These are phyloP conservation scores for Exobasidium rhododendri DNA, from an alignment of 1,284 basidiomycete species.

Conservation along the genomic window DNA sequence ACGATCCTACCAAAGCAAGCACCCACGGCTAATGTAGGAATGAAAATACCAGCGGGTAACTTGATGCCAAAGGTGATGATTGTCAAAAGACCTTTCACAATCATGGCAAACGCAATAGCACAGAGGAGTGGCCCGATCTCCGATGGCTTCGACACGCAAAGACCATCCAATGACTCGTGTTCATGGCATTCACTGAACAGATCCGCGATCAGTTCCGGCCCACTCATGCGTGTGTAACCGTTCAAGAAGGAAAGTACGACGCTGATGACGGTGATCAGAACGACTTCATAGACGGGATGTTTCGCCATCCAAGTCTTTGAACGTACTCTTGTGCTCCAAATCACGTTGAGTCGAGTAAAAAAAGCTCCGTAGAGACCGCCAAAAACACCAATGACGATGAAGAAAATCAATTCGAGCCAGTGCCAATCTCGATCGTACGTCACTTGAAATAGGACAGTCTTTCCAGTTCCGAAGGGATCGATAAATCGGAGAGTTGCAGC, in stretches of 20 bases:
- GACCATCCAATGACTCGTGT: constrained; percentile 64
- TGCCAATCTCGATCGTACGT: constrained; percentile 92
- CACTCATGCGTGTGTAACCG: constrained; percentile 86
- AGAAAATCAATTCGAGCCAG: constrained; percentile 72
- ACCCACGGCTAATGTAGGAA: constrained; percentile 93
- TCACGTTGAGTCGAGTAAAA: constrained; percentile 83
- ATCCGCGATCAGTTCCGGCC: constrained; percentile 78
- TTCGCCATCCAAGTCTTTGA: constrained; percentile 46
- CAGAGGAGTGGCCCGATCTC: constrained; percentile 68
- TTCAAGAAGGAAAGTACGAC: constrained; percentile 76
- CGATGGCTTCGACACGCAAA: constrained; percentile 69
- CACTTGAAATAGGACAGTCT: constrained; percentile 67
- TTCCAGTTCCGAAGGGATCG: constrained; percentile 76
- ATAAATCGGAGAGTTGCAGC: constrained; percentile 62
- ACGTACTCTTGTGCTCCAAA: constrained; percentile 63
- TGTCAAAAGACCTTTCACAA: constrained; percentile 66
- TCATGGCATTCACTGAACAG: constrained; percentile 57
- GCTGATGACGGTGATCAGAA: constrained; percentile 63
- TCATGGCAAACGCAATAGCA: constrained; percentile 66
- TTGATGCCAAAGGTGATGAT: constrained; percentile 86
- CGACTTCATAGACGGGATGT: constrained; percentile 80
- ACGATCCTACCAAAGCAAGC: constrained; percentile 87
- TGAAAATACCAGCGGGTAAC: constrained; percentile 80
- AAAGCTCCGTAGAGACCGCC: constrained; percentile 83
- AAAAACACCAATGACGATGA: constrained; percentile 73